Base-by-base conservation (phyloP, 495 filamentous ascomycete species). In the Lophium mytilinum region DNA sequence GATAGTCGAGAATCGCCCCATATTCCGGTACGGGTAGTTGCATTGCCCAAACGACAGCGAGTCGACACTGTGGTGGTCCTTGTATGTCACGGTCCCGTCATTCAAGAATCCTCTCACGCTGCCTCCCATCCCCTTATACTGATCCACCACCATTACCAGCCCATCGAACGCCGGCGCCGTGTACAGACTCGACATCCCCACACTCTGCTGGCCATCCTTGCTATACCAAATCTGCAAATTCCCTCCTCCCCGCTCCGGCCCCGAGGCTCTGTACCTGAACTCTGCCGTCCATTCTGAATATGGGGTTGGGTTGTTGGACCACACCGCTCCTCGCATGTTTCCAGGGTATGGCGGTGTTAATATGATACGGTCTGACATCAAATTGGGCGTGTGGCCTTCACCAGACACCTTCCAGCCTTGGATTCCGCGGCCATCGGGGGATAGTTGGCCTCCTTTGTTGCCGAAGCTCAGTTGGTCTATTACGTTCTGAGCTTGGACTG, bases 211-310 rank as follows among this genome's bases (percentile, higher is more conserved):
- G 45, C 88, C 88, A 51, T 88, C 81, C 59, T 87, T 84, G 15
- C 82, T 83, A 68, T 92, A 89, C 94, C 94, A 98, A 61, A 98
- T 75, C 67, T 96, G 89, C 56, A 98, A 77, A 72, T 94, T 96
- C 43, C 93, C 93, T 33, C 86, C 82, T 35, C 83, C 89, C 63
- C 89, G 77, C 70, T 97, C 93, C 12, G 84, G 86, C 4, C 93
- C 93, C 49, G 80, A 88, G 8, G 83, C 89, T 58, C 93, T 83
- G 75, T 97, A 97, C 63, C 90, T 82, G 60, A 96, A 75, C 61
- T 94, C 89, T 36, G 83, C 82, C 10, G 78, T 79, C 90, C 90
- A 98, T 70, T 84, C 80, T 15, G 39, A 43, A 43, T 50, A 53
- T 10, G 56, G 58, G 35, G 62, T 46, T 10, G 66, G 42, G 10